Base-by-base conservation (phyloP, 192 early-diverging fungal species). In the Ramicandelaber brevisporus region DNA sequence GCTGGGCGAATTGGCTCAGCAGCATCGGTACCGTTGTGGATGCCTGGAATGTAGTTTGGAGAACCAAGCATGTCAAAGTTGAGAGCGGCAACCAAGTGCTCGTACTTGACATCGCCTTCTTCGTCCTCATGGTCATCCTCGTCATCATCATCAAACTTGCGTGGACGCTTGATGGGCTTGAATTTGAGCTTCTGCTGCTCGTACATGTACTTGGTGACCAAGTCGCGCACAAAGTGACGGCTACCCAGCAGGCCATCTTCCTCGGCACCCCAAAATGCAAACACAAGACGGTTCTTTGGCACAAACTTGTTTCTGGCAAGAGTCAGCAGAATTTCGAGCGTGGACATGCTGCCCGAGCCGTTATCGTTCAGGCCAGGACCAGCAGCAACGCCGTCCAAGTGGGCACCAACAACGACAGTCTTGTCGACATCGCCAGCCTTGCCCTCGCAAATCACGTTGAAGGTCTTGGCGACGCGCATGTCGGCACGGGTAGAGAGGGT, bases 31-130 rank as follows among this genome's bases (percentile, higher is more conserved):
- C 65, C 68, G 28, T 65, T 56, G 31, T 69, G 65, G 23, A 75
- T 48, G 35, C 57, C 54, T 0, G 63, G 47, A 20, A 70, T 61
- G 44, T 61, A 70, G 50, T 74, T 74, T 20, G 71, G 71, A 43
- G 67, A 70, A 5, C 57, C 71, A 15, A 74, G 44, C 67, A 70
- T 74, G 40, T 74, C 71, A 52, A 74, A 64, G 37, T 74, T 74
- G 27, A 74, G 54, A 38, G 68, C 44, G 31, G 65, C 51, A 2
- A 60, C 61, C 20, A 74, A 46, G 18, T 63, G 38, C 0, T 37
- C 16, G 50, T 55, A 61, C 13, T 14, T 26, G 4, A 58, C 25
- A 9, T 23, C 39, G 2, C 38, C 23, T 6, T 51, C 43, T 11
- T 50, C 45, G 15, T 30, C 33, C 29, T 36, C 45, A n/a, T n/a